Percentiles rank a stretch among this genome's conserved stretches.
phyloP scores from a whole-genome alignment of 176 grass and related monocot species.

The Ampelocalamus luodianensis region DNA sequence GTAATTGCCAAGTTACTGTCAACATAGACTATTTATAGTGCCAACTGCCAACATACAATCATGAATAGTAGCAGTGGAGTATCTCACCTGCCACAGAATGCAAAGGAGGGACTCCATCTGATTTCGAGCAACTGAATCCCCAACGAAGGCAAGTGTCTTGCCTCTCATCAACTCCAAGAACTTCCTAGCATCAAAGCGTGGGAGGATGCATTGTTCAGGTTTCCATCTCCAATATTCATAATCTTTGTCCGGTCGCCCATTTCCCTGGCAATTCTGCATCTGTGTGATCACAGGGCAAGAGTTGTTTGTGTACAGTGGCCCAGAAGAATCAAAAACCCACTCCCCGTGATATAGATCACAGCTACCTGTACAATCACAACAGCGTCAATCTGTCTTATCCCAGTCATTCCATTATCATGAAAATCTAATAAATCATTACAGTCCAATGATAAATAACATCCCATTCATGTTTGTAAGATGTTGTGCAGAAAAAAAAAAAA shows the following conservation, averaged over 20 bases:
- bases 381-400: background rate
- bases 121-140: constrained; percentile 91
- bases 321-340: constrained; percentile 74
- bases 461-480: background rate
- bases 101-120: constrained; percentile 97
- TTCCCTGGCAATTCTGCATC: constrained; percentile 94
- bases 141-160: constrained; percentile 91
- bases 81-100: constrained; percentile 87
- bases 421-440: constrained; percentile 23
- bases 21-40: constrained; percentile 12
- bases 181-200: constrained; percentile 74
- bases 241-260: constrained; percentile 81
- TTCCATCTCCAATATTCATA: constrained; percentile 97
- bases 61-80: background rate
- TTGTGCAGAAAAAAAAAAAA: constrained; percentile 3
- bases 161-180: constrained; percentile 92
- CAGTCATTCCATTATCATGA: constrained; percentile 14
- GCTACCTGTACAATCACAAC: constrained; percentile 48
- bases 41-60: too few species aligned
- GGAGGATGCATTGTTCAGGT: constrained; percentile 69
- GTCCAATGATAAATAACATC: constrained; percentile 18
- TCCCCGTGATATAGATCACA: constrained; percentile 80
- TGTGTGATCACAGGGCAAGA: constrained; percentile 89
- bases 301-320: constrained; percentile 85
- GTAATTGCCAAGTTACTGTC: background rate